Base-by-base conservation (phyloP, 495 filamentous ascomycete species). In the Xylaria longipes region DNA sequence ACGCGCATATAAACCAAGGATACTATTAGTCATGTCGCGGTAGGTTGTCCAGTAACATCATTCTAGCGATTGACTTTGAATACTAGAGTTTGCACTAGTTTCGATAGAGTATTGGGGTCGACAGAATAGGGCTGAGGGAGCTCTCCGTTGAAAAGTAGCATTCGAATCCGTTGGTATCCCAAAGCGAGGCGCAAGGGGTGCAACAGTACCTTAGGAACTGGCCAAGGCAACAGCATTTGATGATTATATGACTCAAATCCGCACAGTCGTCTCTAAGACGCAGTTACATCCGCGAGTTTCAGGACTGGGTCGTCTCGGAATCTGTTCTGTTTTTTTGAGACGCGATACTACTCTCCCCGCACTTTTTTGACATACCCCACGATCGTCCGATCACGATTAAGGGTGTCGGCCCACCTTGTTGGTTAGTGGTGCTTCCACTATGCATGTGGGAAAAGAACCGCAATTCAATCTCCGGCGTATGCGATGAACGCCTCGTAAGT, bases 291-390 rank as follows among this genome's bases (percentile, higher is more conserved):
- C 5, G 27, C 11, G 25, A 56, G 52, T 56, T 56, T 31, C 14
- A 56, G 52, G 17, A 56, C n/a, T 50, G 22, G n/a, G 8, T 17
- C 3, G 5, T 41, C n/a, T n/a, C 48, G 48, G n/a, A 50, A 50
- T 25, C n/a, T 12, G 39, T 4, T 29, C 22, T n/a, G n/a, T 3
- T 29, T 31, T 12, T 58, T 39, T 17, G 7, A 60, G 17, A 33
- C 61, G 20, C 6, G 6, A 64, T 64, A 41, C 63, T 45, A 66
- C 48, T 29, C 35, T 56, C 65, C 65, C 65, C 65, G 65, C 65
- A 67, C 31, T 43, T 56, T 67, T 27, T 54, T 12, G 46, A 67
- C 46, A 17, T 29, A 56, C 65, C 65, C 65, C 65, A 56, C 65
- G 65, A 67, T 67, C 63, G 45, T 25, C 1, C n/a, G 29, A 52